Evolutionary conservation across 805 yeast species (phyloP).

Genomic region (Kuraishia piskuri): DNA sequence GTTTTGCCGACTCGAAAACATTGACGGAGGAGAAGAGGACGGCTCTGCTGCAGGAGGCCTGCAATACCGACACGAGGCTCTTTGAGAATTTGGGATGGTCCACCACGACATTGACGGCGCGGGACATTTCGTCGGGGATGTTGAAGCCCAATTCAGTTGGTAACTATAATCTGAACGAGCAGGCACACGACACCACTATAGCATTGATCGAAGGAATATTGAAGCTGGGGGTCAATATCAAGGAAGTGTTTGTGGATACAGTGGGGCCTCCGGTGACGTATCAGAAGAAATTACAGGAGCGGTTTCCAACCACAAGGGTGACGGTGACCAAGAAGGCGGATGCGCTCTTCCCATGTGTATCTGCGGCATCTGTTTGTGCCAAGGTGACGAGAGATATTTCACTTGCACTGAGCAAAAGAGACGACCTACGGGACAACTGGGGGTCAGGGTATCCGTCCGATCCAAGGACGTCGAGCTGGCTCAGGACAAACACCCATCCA

Average conservation of each 20-base stretch:
- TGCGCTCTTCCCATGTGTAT: conserved; percentile 82
- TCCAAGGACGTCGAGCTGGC: conserved; percentile 78
- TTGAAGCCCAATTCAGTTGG: conserved; percentile 51
- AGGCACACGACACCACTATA: conserved; percentile 94
- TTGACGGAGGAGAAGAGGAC: conserved; percentile 66
- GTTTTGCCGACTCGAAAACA: conserved; percentile 91
- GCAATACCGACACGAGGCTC: conserved; percentile 35
- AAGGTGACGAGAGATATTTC: conserved; percentile 86
- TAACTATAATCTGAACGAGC: conserved; percentile 77
- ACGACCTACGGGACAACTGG: conserved; percentile 28
- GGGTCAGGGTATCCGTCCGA: conserved; percentile 97
- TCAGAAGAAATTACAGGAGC: conserved; percentile 58
- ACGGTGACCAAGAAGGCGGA: conserved; percentile 95
- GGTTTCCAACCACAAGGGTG: conserved; percentile 64
- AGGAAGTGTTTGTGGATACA: conserved; percentile 82
- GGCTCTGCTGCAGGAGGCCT: conserved; percentile 36
- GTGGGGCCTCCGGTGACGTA: conserved; percentile 92
- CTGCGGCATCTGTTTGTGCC: conserved; percentile 93
- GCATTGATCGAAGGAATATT: conserved; percentile 60
- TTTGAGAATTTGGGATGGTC: conserved; percentile 74
- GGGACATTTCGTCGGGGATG: conserved; percentile 88
- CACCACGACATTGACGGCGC: conserved; percentile 74
- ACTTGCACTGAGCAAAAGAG: conserved; percentile 26
- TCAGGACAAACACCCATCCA: conserved; percentile 50
- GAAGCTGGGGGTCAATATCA: conserved; percentile 51